phyloP scores from a whole-genome alignment of 805 yeast genomes.

The Myxozyma mucilagina region DNA sequence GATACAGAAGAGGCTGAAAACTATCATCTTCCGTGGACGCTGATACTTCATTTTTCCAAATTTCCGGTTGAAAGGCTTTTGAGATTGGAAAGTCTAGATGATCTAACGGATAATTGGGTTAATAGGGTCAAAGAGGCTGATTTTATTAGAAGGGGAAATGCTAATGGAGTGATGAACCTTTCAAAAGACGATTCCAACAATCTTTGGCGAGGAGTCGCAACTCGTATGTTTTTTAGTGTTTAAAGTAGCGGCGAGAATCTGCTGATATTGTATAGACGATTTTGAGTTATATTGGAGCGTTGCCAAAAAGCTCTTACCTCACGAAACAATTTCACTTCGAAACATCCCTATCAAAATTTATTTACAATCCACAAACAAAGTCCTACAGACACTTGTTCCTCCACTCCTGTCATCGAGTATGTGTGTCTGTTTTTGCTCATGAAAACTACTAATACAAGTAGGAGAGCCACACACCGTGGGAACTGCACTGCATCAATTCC shows the following conservation, averaged over 20 bases:
- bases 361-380: conserved; percentile 41
- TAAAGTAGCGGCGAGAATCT: neutral
- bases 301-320: conserved; percentile 34
- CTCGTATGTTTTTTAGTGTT: conserved; percentile 5
- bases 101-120: conserved; percentile 58
- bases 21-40: conserved; percentile 48
- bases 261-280: conserved; percentile 10
- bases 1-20: conserved; percentile 8
- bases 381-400: conserved; percentile 41
- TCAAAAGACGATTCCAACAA: conserved; percentile 59
- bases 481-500: conserved; percentile 42
- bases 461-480: conserved; percentile 42
- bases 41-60: conserved; percentile 46
- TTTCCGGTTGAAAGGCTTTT: conserved; percentile 51
- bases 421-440: conserved; percentile 1
- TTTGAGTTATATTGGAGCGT: conserved; percentile 37
- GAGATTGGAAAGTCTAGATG: conserved; percentile 39
- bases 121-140: conserved; percentile 84
- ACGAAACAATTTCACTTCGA: conserved; percentile 24
- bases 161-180: conserved; percentile 77
- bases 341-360: conserved; percentile 41
- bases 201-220: conserved; percentile 56
- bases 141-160: conserved; percentile 70
- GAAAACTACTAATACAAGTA: conserved; percentile 7
- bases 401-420: conserved; percentile 18